These are phyloP conservation scores for Sextonia rubra DNA, from an alignment of 164 flowering plant genomes.

Conservation along the genomic window DNA sequence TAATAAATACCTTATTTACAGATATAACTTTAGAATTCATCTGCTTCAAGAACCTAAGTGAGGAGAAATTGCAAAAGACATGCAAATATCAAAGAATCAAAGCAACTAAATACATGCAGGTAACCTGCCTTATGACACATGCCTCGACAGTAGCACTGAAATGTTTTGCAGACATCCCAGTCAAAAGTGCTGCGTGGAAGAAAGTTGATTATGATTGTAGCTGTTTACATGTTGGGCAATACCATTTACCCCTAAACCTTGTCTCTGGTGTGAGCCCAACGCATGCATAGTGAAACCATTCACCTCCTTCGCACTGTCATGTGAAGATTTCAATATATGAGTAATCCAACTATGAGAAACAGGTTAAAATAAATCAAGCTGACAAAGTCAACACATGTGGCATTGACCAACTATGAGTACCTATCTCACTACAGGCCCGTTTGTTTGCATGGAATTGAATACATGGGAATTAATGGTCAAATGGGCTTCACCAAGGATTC, in stretches of 20 bases:
- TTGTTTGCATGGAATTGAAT: no score
- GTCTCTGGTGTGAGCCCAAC: conserved; percentile 99
- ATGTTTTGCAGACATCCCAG: not conserved
- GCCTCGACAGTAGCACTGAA: not conserved
- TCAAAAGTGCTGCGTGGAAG: not conserved
- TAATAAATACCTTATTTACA: no score
- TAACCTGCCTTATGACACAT: not conserved
- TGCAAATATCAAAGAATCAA: not conserved
- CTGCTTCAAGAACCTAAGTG: not conserved
- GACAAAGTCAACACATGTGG: not conserved
- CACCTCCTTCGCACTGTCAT: conserved; percentile 97
- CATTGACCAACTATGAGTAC: not conserved
- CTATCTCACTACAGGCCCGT: not conserved
- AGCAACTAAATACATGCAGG: not conserved
- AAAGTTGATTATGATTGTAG: conserved; percentile 22
- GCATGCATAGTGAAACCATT: conserved; percentile 97
- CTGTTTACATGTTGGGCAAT: conserved; percentile 82
- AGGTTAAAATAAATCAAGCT: not conserved
- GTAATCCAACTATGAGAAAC: not conserved
- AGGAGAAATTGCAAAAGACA: not conserved
- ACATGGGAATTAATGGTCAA: no score
- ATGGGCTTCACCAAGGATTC: no score
- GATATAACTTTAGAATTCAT: not conserved
- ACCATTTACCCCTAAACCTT: conserved; percentile 96
- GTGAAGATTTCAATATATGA: not conserved